phyloP scores from a whole-genome alignment of 345 rosid species.

The Brassica nigra region DNA sequence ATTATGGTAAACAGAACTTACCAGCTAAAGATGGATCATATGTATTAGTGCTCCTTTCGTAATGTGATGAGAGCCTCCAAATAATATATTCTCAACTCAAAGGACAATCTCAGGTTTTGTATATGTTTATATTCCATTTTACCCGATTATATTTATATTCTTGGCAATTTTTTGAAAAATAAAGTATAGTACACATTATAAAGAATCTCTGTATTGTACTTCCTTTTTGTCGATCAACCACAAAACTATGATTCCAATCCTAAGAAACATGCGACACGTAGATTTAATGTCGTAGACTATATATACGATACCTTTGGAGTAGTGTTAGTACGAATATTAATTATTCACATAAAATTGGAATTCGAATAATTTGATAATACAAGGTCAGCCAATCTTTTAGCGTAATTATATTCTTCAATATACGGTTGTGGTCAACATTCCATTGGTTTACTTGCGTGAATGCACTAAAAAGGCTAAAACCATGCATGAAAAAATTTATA shows the following conservation, averaged over 20 bases:
- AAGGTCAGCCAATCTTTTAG: slow-evolving; percentile 27
- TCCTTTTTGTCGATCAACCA: background rate
- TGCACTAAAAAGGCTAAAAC: slow-evolving; percentile 19
- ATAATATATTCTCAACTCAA: slow-evolving; percentile 13
- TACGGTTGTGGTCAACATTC: slow-evolving; percentile 35
- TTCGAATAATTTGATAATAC: slow-evolving; percentile 22
- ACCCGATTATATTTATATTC: background rate
- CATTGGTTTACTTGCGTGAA: slow-evolving; percentile 6
- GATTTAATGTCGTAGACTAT: background rate
- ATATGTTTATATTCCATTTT: background rate
- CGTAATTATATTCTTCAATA: slow-evolving; percentile 14
- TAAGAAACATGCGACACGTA: slow-evolving; percentile 31
- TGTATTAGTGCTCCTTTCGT: background rate
- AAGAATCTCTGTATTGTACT: slow-evolving; percentile 13
- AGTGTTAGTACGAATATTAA: slow-evolving; percentile 27
- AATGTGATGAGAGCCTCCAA: slow-evolving; percentile 25
- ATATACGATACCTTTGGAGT: slow-evolving; percentile 17
- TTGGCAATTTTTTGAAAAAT: background rate
- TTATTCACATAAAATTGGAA: slow-evolving; percentile 18
- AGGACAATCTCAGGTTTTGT: slow-evolving; percentile 8
- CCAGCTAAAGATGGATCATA: background rate
- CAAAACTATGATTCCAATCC: slow-evolving; percentile 32
- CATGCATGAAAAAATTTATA: slow-evolving; percentile 9
- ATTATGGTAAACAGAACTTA: background rate
- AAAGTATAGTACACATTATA: background rate